Conservation (phyloP, 768 basidiomycete genomes). For the Crassisporium funariophilum region DNA sequence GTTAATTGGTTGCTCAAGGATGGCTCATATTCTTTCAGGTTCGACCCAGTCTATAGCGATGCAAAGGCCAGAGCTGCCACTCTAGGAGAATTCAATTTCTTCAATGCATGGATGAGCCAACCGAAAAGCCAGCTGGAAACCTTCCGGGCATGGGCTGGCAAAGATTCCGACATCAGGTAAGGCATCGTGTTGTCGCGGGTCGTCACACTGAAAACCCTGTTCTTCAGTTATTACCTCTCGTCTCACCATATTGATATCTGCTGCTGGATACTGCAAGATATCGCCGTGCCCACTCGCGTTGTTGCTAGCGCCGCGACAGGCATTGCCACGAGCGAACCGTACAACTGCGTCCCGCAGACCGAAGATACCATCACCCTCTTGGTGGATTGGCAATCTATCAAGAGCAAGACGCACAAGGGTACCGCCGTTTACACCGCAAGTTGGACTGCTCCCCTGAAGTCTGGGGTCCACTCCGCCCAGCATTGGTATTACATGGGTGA, state of each 20-base stretch:
- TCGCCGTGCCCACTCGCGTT: conserved; percentile 79
- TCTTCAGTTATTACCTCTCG: conserved; percentile 82
- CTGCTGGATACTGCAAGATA: conserved; percentile 81
- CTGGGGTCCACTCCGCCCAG: conserved; percentile 89
- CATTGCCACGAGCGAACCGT: conserved; percentile 87
- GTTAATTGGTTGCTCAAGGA: background rate
- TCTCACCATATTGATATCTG: conserved; percentile 93
- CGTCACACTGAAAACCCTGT: conserved; percentile 10
- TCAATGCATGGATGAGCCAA: conserved; percentile 97
- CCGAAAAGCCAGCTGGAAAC: conserved; percentile 94
- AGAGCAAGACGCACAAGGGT: conserved; percentile 74
- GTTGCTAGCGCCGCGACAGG: conserved; percentile 90
- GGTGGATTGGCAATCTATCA: conserved; percentile 89
- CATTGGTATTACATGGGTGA: conserved; percentile 96
- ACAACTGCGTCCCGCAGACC: conserved; percentile 82
- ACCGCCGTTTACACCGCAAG: conserved; percentile 92
- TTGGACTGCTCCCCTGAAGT: conserved; percentile 90
- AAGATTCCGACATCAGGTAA: conserved; percentile 89
- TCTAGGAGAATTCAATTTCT: conserved; percentile 93
- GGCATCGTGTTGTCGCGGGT: conserved; percentile 6
- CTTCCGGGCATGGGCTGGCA: conserved; percentile 94
- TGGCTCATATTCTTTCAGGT: conserved; percentile 38
- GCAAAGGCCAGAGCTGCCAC: conserved; percentile 75
- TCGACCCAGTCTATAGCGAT: conserved; percentile 92
- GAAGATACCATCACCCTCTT: conserved; percentile 96